Conservation (phyloP, 768 basidiomycete species). For the Antrodiella citrinella region DNA sequence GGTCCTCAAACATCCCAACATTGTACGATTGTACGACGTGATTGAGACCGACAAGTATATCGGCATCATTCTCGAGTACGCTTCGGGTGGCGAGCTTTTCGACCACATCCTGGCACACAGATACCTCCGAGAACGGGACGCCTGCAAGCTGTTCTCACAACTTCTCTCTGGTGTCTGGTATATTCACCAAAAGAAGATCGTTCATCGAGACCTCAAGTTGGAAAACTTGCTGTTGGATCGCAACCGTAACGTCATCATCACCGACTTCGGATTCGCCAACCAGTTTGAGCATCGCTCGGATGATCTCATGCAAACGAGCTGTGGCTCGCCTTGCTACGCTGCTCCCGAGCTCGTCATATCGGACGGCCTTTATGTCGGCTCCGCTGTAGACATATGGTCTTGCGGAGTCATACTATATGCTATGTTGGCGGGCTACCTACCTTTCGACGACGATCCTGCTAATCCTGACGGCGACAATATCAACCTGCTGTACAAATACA, state of each 20-base stretch:
- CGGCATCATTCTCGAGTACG: conserved; percentile 97
- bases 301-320: conserved; percentile 98
- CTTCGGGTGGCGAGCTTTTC: conserved; percentile 96
- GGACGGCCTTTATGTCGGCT: conserved; percentile 94
- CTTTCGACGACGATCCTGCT: conserved; percentile 97
- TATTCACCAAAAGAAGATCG: conserved; percentile 98
- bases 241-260: conserved; percentile 97
- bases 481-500: conserved; percentile 97
- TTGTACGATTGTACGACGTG: conserved; percentile 95
- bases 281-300: conserved; percentile 87
- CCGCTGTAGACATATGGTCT: conserved; percentile 96
- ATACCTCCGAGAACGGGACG: conserved; percentile 90
- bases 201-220: conserved; percentile 97
- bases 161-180: conserved; percentile 99
- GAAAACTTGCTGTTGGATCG: conserved; percentile 97
- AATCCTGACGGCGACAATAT: conserved; percentile 99
- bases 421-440: conserved; percentile 96
- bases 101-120: conserved; percentile 98
- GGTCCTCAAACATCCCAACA: conserved; percentile 95
- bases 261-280: conserved; percentile 99
- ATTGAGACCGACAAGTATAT: conserved; percentile 99
- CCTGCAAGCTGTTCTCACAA: conserved; percentile 93
- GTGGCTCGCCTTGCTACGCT: conserved; percentile 96
- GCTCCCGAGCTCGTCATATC: conserved; percentile 97
- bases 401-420: conserved; percentile 95